Evolutionary conservation across 176 grass and related monocot species (phyloP), one percentile per base, ranked within the genome.

Genomic region (Rhynchospora breviuscula): DNA sequence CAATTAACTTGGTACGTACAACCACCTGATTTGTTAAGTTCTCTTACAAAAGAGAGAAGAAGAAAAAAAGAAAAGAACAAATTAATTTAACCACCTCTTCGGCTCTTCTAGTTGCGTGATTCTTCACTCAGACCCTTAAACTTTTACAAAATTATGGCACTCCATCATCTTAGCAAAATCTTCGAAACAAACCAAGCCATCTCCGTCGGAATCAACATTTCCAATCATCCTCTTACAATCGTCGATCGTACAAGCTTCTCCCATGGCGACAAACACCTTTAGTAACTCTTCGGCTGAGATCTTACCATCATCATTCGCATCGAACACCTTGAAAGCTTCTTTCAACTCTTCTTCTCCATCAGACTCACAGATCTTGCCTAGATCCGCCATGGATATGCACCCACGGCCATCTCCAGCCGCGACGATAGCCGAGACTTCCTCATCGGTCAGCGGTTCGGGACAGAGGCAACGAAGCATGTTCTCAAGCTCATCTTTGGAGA

Each of bases 161-260:
- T 64, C 87, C 97, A 99, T 99, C 93, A 99, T 95, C 65, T 90
- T 88, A 4, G 87, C 85, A 84, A 99, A 99, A 89, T 99, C 97
- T 59, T 86, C 78, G 85, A 96, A 99, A 0, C 93, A 89, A 65
- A 99, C 97, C 83, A 96, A 89, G 1, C 97, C 97, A 47, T 93
- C 91, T 10, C 97, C 93, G 57, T 93, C 91, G 0, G 86, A 84
- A 83, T 99, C 97, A 31, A 92, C 93, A 86, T 85, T 86, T 10
- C 91, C 87, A 83, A 99, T 96, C 97, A 99, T 99, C 56, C 91
- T 88, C 19, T 89, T 87, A 84, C 97, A 99, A 67, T 99, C 97
- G 21, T 96, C 97, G 77, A 96, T 85, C 86, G 83, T 93, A 82
- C 97, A 99, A 2, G 21, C 86, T 7, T 69, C 90, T 63, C 59